Percentiles rank a stretch among this genome's conserved stretches.
Evolutionary conservation across 441 rosid genomes (phyloP).

Genomic region (Euphorbia celastroides): DNA sequence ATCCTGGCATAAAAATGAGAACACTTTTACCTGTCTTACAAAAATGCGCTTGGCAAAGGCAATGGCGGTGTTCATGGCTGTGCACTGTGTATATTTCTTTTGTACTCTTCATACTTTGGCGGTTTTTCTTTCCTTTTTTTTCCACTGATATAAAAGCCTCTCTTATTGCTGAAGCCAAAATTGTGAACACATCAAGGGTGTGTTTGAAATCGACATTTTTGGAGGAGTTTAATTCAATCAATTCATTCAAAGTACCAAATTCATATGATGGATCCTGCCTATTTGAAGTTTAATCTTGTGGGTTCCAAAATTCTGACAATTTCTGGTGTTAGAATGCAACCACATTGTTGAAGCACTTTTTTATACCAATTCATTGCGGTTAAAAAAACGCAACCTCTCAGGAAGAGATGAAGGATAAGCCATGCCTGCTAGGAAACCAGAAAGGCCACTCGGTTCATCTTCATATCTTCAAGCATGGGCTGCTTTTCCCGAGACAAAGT

Average conservation of each 20-base stretch:
- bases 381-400: too few species aligned
- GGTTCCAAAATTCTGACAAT: background rate
- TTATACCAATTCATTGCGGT: too few species aligned
- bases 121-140: background rate
- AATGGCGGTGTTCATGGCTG: too few species aligned
- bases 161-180: background rate
- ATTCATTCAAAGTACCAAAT: too few species aligned
- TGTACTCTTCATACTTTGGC: constrained; percentile 11
- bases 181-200: background rate
- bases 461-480: background rate
- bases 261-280: background rate
- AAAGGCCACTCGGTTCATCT: background rate
- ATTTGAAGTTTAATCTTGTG: background rate
- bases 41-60: constrained; percentile 17
- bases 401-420: background rate
- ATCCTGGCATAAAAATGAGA: background rate
- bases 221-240: too few species aligned
- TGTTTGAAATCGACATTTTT: too few species aligned
- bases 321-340: background rate
- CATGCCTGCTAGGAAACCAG: background rate
- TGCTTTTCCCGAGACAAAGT: too few species aligned
- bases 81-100: constrained; percentile 37
- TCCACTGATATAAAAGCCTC: background rate
- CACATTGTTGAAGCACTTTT: too few species aligned
- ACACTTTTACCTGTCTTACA: background rate